Evolutionary conservation across 129 eudicot genomes (phyloP).

Genomic region (Lonicera japonica): DNA sequence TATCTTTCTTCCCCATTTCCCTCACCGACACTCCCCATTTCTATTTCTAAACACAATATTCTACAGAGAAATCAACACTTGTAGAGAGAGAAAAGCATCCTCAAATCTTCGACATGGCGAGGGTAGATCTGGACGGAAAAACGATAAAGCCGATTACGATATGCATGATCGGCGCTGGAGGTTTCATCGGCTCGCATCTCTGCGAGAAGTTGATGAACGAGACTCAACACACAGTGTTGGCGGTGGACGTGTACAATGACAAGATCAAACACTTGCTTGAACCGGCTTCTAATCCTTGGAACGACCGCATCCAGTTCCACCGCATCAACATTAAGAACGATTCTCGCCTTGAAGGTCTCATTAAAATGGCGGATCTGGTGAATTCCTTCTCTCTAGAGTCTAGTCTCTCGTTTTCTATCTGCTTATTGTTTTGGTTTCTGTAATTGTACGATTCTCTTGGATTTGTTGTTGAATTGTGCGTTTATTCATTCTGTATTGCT

Average conservation of each 20-base stretch:
- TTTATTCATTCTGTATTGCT: conserved; percentile 1
- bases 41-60: background rate
- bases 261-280: conserved; percentile 97
- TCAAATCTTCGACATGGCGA: conserved; percentile 1
- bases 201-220: conserved; percentile 90
- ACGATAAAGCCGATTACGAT: conserved; percentile 72
- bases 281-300: conserved; percentile 61
- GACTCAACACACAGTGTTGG: conserved; percentile 78
- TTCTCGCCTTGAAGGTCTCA: conserved; percentile 96
- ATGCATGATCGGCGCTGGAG: conserved; percentile 99
- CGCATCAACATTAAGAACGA: conserved; percentile 89
- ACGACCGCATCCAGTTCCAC: conserved; percentile 89
- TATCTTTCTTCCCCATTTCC: background rate
- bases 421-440: too few species aligned
- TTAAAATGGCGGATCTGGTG: conserved; percentile 96
- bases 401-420: too few species aligned
- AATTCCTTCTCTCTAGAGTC: conserved; percentile 3
- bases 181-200: conserved; percentile 95
- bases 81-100: background rate
- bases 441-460: background rate
- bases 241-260: conserved; percentile 89
- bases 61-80: background rate
- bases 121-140: conserved; percentile 95
- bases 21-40: too few species aligned
- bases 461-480: background rate